A percentile compares a stretch with the other conserved stretches of the same genome.
Evolutionary conservation across 441 rosid species (phyloP).

Genomic region (Codiaeum variegatum): DNA sequence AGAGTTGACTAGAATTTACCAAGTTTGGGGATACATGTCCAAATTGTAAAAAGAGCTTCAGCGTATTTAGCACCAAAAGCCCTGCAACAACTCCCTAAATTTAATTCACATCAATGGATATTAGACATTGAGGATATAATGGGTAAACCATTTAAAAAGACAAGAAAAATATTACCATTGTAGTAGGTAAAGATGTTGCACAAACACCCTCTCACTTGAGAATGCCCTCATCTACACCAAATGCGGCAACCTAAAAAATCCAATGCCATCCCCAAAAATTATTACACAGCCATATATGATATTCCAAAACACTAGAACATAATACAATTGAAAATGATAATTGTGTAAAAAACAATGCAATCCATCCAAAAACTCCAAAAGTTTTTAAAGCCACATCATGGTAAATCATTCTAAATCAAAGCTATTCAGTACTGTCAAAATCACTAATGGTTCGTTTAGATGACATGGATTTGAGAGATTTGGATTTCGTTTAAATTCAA

Average conservation of each 20-base stretch:
- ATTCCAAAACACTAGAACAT: background rate
- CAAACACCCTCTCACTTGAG: slow-evolving; percentile 96
- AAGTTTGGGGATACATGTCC: slow-evolving; percentile 87
- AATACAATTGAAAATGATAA: background rate
- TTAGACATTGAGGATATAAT: background rate
- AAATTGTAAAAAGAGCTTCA: slow-evolving; percentile 76
- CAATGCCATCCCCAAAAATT: slow-evolving; percentile 3
- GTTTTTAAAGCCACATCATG: background rate
- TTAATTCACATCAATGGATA: slow-evolving; percentile 17
- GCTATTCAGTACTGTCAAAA: background rate
- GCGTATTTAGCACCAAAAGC: slow-evolving; percentile 86
- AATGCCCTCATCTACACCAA: slow-evolving; percentile 94
- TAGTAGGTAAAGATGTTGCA: slow-evolving; percentile 93
- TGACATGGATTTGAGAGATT: too few relatives aligned
- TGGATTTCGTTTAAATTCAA: too few relatives aligned
- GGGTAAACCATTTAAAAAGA: background rate
- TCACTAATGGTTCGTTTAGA: too few relatives aligned
- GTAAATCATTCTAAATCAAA: slow-evolving; percentile 4
- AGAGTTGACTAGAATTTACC: slow-evolving; percentile 40
- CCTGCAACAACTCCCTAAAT: slow-evolving; percentile 97
- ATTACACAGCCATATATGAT: slow-evolving; percentile 6
- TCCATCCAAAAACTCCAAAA: background rate
- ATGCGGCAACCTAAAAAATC: slow-evolving; percentile 70
- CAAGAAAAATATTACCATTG: slow-evolving; percentile 52
- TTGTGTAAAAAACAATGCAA: background rate